phyloP scores from a whole-genome alignment of 1,139 yeast genomes.

The Scheffersomyces lignicola region DNA sequence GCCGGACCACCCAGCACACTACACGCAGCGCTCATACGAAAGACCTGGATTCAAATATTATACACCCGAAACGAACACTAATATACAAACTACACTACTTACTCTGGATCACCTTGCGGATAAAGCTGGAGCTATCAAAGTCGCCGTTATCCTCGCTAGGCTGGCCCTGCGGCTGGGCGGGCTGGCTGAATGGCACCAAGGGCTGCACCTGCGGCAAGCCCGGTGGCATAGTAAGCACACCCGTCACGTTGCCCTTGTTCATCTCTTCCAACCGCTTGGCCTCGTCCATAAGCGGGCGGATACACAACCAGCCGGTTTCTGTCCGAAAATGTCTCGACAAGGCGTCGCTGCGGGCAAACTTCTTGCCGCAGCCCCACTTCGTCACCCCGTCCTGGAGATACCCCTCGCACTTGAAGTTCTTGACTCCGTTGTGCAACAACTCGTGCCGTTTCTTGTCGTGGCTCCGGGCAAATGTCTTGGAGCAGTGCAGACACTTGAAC shows the following conservation, averaged over 20 bases:
- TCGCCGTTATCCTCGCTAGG: constrained; percentile 8
- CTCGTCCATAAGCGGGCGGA: constrained; percentile 56
- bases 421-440: constrained; percentile 51
- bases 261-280: constrained; percentile 27
- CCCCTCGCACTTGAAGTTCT: constrained; percentile 58
- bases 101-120: constrained; percentile 18
- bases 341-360: constrained; percentile 59
- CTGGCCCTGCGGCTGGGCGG: constrained; percentile 1
- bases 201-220: too few relatives aligned
- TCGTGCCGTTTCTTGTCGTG: constrained; percentile 62
- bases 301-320: constrained; percentile 59
- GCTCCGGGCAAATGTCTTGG: constrained; percentile 53
- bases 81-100: constrained; percentile 9
- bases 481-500: constrained; percentile 48
- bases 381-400: constrained; percentile 49
- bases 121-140: constrained; percentile 19
- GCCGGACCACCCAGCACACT: too few relatives aligned
- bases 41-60: too few relatives aligned
- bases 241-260: constrained; percentile 4
- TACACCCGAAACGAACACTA: background rate
- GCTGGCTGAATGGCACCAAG: constrained; percentile 4
- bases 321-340: constrained; percentile 58
- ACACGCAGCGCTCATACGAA: too few relatives aligned
- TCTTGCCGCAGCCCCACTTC: constrained; percentile 61
- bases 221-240: too few relatives aligned